Evolutionary conservation across 306 rosid genomes (phyloP).

Genomic region (Citrullus colocynthis): DNA sequence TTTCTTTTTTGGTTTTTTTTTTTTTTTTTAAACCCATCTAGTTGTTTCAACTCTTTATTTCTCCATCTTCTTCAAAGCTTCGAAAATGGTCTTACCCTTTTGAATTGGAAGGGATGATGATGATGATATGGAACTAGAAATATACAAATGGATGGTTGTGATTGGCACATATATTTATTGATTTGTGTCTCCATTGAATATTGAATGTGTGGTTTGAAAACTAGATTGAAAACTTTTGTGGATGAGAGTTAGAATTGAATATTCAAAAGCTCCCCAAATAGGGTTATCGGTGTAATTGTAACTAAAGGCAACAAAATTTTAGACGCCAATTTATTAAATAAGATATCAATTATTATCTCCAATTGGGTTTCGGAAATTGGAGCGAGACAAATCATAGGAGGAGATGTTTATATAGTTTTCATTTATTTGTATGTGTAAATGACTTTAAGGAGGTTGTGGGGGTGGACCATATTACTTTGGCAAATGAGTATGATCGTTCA

Average conservation of each 20-base stretch:
- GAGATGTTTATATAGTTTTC: neutral
- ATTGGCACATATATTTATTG: neutral
- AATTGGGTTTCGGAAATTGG: neutral
- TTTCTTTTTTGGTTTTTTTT: neutral
- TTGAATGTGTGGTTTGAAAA: neutral
- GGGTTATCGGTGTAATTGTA: neutral
- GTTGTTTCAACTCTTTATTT: neutral
- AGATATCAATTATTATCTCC: no score
- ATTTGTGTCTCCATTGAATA: neutral
- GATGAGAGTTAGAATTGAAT: slow-evolving; percentile 18
- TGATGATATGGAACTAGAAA: neutral
- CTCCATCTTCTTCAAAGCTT: neutral
- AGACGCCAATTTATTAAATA: no score
- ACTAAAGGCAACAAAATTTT: neutral
- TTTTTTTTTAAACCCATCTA: neutral
- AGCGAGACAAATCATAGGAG: neutral
- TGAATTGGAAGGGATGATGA: neutral
- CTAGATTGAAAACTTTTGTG: slow-evolving; percentile 19
- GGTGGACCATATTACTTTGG: neutral
- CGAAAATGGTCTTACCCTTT: neutral
- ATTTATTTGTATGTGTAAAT: neutral
- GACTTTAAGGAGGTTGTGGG: neutral
- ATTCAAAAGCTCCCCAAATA: neutral
- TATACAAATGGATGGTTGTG: slow-evolving; percentile 6
- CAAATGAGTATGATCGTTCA: neutral